Conservation (phyloP, 169 alveolate genomes). For the Plasmodium chabaudi region DNA sequence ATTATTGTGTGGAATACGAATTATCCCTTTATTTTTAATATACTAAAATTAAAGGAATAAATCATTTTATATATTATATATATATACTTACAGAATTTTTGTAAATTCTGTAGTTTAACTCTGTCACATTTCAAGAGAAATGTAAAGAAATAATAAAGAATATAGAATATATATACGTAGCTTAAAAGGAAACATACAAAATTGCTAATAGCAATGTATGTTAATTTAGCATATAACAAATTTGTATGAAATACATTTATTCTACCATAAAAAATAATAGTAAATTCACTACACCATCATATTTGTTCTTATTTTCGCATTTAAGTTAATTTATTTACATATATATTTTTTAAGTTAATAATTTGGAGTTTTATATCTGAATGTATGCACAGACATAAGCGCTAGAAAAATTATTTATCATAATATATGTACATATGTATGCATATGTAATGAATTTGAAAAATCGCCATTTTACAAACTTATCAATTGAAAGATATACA, state of each 20-base stretch:
- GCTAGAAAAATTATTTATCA: neutral
- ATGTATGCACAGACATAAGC: constrained; percentile 5
- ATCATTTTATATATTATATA: too few species aligned
- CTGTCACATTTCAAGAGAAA: constrained; percentile 4
- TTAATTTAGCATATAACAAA: too few species aligned
- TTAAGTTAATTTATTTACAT: neutral
- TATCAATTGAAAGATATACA: constrained; percentile 61
- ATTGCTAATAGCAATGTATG: too few species aligned
- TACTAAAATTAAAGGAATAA: too few species aligned
- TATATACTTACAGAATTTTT: neutral
- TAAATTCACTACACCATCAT: neutral
- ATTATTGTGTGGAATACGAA: neutral
- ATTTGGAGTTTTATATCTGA: neutral
- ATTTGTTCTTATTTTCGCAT: neutral
- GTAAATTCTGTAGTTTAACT: neutral
- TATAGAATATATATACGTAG: too few species aligned
- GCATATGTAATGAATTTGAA: constrained; percentile 21
- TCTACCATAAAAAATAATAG: too few species aligned
- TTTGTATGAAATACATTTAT: too few species aligned
- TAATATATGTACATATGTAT: neutral
- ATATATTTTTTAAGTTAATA: neutral
- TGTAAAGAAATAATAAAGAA: constrained; percentile 9
- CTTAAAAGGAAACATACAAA: too few species aligned
- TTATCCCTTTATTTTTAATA: too few species aligned
- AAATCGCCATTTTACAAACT: constrained; percentile 22